These are phyloP conservation scores for Phlegmacium glaucopus DNA, from an alignment of 768 basidiomycete genomes.

Conservation along the genomic window DNA sequence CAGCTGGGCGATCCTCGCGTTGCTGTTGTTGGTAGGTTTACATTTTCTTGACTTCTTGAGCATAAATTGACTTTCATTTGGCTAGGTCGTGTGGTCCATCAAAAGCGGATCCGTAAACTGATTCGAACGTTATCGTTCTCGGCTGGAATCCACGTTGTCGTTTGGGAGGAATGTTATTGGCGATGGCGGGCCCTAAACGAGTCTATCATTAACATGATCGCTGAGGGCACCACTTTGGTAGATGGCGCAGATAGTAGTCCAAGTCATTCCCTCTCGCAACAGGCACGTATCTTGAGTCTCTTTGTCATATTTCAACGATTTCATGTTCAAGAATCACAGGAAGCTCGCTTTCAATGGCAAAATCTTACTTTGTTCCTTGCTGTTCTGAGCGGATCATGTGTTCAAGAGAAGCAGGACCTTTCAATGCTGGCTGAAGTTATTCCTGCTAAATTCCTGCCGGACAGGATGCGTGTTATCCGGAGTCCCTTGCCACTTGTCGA, in stretches of 20 bases:
- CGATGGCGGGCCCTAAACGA: conserved; percentile 69
- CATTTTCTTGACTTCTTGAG: background rate
- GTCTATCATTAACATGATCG: conserved; percentile 40
- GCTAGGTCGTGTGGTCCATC: conserved; percentile 71
- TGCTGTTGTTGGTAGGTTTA: conserved; percentile 58
- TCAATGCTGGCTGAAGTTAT: conserved; percentile 51
- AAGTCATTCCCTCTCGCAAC: conserved; percentile 23
- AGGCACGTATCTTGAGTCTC: conserved; percentile 16
- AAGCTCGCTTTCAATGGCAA: conserved; percentile 79
- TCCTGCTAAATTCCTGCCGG: conserved; percentile 59
- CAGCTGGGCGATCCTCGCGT: conserved; percentile 75
- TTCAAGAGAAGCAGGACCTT: conserved; percentile 48
- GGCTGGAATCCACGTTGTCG: conserved; percentile 65
- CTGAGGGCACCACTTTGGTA: conserved; percentile 26
- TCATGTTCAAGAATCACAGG: conserved; percentile 36
- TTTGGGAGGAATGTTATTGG: conserved; percentile 83
- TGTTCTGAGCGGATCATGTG: conserved; percentile 65
- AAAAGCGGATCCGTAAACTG: conserved; percentile 75
- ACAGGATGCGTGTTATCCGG: conserved; percentile 62
- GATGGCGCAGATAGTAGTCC: conserved; percentile 24
- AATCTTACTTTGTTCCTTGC: conserved; percentile 79
- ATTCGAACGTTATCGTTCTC: conserved; percentile 62
- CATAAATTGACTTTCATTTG: conserved; percentile 4
- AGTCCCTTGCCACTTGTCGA: conserved; percentile 57
- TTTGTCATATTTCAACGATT: background rate